A percentile compares a stretch with the other conserved stretches of the same genome.
phyloP scores from a whole-genome alignment of 1,284 basidiomycete genomes.

The Pterulicium gracile region DNA sequence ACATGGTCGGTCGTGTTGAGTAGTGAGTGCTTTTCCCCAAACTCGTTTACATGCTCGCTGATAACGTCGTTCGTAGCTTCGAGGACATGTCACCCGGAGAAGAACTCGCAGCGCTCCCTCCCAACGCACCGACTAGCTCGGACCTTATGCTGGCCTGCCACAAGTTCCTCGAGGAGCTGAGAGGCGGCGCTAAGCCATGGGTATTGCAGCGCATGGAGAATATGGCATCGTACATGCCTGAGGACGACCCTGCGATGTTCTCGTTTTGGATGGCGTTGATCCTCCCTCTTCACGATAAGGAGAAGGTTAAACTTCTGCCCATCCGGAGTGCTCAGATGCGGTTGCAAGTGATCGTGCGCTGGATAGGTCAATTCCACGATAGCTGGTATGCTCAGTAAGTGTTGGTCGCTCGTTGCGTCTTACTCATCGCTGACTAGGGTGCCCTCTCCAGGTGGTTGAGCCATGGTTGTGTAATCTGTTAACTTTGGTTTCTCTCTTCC shows the following conservation, averaged over 20 bases:
- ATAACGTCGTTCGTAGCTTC: conserved; percentile 3
- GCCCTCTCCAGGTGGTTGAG: conserved; percentile 30
- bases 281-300: conserved; percentile 90
- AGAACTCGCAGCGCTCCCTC: conserved; percentile 7
- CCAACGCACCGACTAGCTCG: conserved; percentile 36
- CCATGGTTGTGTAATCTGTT: conserved; percentile 28
- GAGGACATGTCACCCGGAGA: background rate
- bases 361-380: conserved; percentile 73
- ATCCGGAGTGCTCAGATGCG: conserved; percentile 74
- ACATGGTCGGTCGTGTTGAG: conserved; percentile 81
- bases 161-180: conserved; percentile 70
- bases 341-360: conserved; percentile 78
- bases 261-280: conserved; percentile 88
- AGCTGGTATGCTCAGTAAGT: conserved; percentile 45
- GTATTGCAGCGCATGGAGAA: conserved; percentile 25
- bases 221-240: conserved; percentile 65
- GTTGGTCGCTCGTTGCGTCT: background rate
- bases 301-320: conserved; percentile 90
- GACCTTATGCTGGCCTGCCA: conserved; percentile 72
- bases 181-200: conserved; percentile 23
- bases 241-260: conserved; percentile 57
- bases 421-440: background rate
- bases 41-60: no score
- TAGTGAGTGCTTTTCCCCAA: conserved; percentile 52
- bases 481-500: background rate